Percentiles rank a stretch among this genome's conserved stretches.
phyloP scores from a whole-genome alignment of 768 basidiomycete genomes.

The Amanita fuliginea region DNA sequence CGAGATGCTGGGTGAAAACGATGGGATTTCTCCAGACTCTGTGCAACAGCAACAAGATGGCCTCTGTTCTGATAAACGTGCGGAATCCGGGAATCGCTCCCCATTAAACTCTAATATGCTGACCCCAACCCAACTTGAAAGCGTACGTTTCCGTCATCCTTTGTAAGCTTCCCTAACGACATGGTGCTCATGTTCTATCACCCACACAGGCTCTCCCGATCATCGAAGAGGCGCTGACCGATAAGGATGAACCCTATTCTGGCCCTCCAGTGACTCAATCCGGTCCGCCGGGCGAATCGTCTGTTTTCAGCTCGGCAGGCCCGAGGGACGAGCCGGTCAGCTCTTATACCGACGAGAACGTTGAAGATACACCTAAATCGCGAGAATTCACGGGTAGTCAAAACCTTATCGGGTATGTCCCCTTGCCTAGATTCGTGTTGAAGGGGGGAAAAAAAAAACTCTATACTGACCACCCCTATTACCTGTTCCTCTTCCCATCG shows the following conservation, averaged over 20 bases:
- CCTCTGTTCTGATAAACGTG: slow-evolving; percentile 2
- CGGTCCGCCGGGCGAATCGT: neutral
- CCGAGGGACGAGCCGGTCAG: slow-evolving; percentile 8
- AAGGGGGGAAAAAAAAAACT: no score
- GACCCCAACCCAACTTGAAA: neutral
- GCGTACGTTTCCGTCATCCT: slow-evolving; percentile 6
- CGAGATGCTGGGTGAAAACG: slow-evolving; percentile 11
- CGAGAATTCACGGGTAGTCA: slow-evolving; percentile 37
- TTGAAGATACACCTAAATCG: slow-evolving; percentile 27
- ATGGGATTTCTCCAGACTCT: slow-evolving; percentile 11
- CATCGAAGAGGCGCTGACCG: neutral
- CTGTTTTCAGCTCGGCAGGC: neutral
- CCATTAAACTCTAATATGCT: slow-evolving; percentile 5
- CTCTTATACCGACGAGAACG: slow-evolving; percentile 18
- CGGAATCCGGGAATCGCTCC: slow-evolving; percentile 2
- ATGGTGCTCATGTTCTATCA: slow-evolving; percentile 5
- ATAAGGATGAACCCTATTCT: neutral
- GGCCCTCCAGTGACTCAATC: slow-evolving; percentile 2
- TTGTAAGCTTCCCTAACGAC: neutral
- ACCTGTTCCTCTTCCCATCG: neutral
- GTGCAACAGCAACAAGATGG: slow-evolving; percentile 3
- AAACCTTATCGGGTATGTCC: slow-evolving; percentile 33
- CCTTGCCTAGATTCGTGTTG: neutral
- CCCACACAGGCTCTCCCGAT: neutral
- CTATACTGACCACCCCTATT: neutral